Percentiles rank a stretch among this genome's conserved stretches.
phyloP scores from a whole-genome alignment of 2,329 filamentous ascomycete genomes.

The Aureobasidium sp. region DNA sequence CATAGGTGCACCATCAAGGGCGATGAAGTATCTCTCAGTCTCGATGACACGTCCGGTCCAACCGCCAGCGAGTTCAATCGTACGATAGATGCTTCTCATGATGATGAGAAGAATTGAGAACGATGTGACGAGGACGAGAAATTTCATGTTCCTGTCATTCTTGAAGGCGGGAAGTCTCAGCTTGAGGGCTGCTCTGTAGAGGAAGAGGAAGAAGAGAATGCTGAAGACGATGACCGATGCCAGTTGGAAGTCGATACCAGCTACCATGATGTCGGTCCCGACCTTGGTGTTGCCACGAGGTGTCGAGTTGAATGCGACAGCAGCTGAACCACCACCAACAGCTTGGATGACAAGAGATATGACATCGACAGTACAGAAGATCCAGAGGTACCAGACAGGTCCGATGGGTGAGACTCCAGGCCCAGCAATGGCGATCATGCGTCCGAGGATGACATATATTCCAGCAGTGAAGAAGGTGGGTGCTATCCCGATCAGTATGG shows the following conservation, averaged over 20 bases:
- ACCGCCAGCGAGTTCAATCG: conserved; percentile 56
- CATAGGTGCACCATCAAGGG: conserved; percentile 47
- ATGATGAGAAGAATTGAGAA: conserved; percentile 39
- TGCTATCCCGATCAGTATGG: conserved; percentile 22
- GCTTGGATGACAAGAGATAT: conserved; percentile 53
- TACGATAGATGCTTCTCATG: conserved; percentile 55
- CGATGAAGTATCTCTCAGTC: conserved; percentile 37
- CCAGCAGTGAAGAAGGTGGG: conserved; percentile 57
- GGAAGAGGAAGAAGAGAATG: conserved; percentile 26
- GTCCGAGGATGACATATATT: conserved; percentile 55
- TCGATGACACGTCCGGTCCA: conserved; percentile 51
- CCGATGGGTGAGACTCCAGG: conserved; percentile 15
- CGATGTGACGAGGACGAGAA: conserved; percentile 20
- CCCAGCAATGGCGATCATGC: conserved; percentile 46
- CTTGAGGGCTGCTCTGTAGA: neutral
- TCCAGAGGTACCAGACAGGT: conserved; percentile 21
- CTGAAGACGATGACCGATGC: conserved; percentile 49
- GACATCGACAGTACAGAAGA: conserved; percentile 56
- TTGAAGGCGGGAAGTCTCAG: neutral
- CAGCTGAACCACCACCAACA: conserved; percentile 40
- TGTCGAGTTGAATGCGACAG: conserved; percentile 22
- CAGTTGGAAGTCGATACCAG: conserved; percentile 54
- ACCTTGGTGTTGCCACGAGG: conserved; percentile 19
- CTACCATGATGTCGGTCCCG: conserved; percentile 57
- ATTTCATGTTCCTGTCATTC: conserved; percentile 1